These are phyloP conservation scores for Psophocarpus tetragonolobus DNA, from an alignment of 306 rosid genomes.

Conservation along the genomic window DNA sequence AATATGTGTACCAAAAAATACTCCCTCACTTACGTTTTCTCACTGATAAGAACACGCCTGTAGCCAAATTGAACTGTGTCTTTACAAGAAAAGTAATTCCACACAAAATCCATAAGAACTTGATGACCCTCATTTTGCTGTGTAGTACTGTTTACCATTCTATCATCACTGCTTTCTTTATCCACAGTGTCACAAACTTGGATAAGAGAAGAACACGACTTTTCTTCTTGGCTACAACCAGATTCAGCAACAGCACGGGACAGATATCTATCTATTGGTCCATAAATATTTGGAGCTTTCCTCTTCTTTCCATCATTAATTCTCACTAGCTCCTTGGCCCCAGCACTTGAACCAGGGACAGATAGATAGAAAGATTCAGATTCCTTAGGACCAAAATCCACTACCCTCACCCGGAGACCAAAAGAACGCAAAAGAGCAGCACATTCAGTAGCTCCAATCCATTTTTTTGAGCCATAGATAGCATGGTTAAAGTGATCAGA, in stretches of 20 bases:
- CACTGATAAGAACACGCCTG: slow-evolving; percentile 49
- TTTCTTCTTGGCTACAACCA: slow-evolving; percentile 29
- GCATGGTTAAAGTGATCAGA: slow-evolving; percentile 59
- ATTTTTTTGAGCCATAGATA: slow-evolving; percentile 61
- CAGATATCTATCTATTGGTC: slow-evolving; percentile 52
- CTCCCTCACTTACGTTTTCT: slow-evolving; percentile 60
- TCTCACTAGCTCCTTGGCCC: slow-evolving; percentile 33
- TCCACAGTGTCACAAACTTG: slow-evolving; percentile 19
- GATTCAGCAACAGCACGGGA: slow-evolving; percentile 32
- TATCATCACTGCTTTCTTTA: slow-evolving; percentile 14
- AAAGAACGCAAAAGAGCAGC: slow-evolving; percentile 82
- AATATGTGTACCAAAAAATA: slow-evolving; percentile 11
- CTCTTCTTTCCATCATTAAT: slow-evolving; percentile 31
- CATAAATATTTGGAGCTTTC: slow-evolving; percentile 28
- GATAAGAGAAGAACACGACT: slow-evolving; percentile 23
- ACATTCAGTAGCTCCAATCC: slow-evolving; percentile 90
- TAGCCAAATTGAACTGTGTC: slow-evolving; percentile 43
- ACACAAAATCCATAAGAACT: slow-evolving; percentile 73
- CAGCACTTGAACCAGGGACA: slow-evolving; percentile 66
- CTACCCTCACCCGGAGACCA: slow-evolving; percentile 68
- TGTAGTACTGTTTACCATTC: slow-evolving; percentile 29
- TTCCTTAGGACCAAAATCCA: slow-evolving; percentile 86
- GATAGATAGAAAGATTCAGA: slow-evolving; percentile 61
- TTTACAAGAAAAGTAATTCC: slow-evolving; percentile 81
- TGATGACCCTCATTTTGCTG: slow-evolving; percentile 51